phyloP scores from a whole-genome alignment of 2,329 filamentous ascomycete species.

The Lachnellula suecica region DNA sequence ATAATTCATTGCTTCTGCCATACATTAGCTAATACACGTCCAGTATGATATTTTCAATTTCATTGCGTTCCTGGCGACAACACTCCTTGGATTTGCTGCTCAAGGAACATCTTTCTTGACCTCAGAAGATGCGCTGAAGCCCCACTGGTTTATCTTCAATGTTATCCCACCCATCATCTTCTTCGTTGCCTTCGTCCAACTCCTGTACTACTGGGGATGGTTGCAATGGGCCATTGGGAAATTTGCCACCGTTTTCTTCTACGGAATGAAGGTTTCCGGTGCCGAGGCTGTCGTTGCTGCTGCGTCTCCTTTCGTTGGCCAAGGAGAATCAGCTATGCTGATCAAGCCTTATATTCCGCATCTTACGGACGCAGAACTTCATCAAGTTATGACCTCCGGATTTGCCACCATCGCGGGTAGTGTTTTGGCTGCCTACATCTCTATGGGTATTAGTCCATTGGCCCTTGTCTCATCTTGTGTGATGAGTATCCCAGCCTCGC shows the following conservation, averaged over 20 bases:
- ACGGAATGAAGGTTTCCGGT: conserved; percentile 81
- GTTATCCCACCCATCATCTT: conserved; percentile 94
- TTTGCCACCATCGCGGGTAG: conserved; percentile 91
- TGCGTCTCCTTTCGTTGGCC: conserved; percentile 90
- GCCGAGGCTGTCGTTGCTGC: conserved; percentile 93
- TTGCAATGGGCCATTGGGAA: conserved; percentile 90
- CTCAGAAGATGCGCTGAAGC: conserved; percentile 38
- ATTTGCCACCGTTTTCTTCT: conserved; percentile 89
- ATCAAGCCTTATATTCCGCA: conserved; percentile 84
- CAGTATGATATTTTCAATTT: conserved; percentile 87
- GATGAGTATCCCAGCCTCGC: conserved; percentile 91
- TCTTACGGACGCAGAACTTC: conserved; percentile 83
- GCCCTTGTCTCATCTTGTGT: conserved; percentile 88
- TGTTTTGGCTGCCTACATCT: conserved; percentile 83
- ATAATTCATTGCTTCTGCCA: not conserved
- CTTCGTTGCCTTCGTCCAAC: conserved; percentile 89
- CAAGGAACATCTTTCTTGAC: conserved; percentile 75
- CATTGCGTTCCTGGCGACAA: conserved; percentile 71
- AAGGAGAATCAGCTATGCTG: conserved; percentile 91
- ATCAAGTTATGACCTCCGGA: conserved; percentile 90
- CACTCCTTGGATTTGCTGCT: conserved; percentile 73
- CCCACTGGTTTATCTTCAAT: conserved; percentile 69
- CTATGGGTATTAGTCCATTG: conserved; percentile 78
- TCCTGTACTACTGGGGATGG: conserved; percentile 77
- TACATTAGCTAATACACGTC: not conserved